Evolutionary conservation across 2,329 filamentous ascomycete genomes (phyloP).

Genomic region (Diaporthe nobilis): DNA sequence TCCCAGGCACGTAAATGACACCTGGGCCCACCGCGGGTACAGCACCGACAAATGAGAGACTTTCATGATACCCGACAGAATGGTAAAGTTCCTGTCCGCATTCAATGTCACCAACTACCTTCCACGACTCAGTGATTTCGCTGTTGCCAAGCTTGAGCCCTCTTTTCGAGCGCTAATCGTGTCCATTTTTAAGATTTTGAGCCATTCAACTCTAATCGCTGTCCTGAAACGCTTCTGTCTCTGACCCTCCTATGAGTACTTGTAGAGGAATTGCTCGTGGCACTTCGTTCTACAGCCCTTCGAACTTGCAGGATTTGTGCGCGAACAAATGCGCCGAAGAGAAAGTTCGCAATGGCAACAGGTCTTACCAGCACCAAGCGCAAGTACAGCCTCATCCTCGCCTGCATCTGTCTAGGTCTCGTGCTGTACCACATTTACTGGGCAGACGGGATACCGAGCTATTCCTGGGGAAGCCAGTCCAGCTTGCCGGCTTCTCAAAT

Average conservation of each 20-base stretch:
- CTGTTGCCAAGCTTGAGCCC: too few relatives aligned
- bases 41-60: background rate
- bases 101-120: background rate
- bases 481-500: background rate
- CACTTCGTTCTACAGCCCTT: background rate
- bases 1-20: too few relatives aligned
- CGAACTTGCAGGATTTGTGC: background rate
- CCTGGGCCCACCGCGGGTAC: too few relatives aligned
- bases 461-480: background rate
- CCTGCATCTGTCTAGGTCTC: background rate
- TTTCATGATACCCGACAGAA: background rate
- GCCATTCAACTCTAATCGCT: background rate
- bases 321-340: background rate
- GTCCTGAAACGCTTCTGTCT: background rate
- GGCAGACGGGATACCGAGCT: slow-evolving; percentile 8
- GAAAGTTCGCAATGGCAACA: background rate
- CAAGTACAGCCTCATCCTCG: slow-evolving; percentile 17
- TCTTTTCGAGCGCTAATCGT: background rate
- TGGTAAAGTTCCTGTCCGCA: background rate
- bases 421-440: background rate
- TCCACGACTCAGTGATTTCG: too few relatives aligned
- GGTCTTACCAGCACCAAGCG: background rate
- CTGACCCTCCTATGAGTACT: background rate
- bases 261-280: background rate
- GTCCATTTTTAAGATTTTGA: background rate